phyloP scores from a whole-genome alignment of 805 yeast genomes.

The Monosporozyma siamensis region DNA sequence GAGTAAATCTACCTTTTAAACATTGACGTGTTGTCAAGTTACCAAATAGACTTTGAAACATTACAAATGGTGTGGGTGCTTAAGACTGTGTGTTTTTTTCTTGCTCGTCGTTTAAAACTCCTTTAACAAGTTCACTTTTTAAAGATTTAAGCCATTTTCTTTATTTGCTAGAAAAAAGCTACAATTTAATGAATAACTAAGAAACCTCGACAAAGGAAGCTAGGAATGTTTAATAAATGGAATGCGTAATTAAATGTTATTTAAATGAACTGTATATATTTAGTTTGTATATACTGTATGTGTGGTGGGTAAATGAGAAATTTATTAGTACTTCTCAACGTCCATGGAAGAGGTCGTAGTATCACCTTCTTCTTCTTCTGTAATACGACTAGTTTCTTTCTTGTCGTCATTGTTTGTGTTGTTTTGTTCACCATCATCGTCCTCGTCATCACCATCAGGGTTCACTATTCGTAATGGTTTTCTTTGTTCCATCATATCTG shows the following conservation, averaged over 20 bases:
- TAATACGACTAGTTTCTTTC: not conserved
- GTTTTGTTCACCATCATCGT: not conserved
- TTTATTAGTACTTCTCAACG: not conserved
- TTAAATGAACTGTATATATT: too few species aligned
- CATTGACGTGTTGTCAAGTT: not conserved
- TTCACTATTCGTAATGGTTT: slow-evolving; percentile 40
- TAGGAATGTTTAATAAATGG: too few species aligned
- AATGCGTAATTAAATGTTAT: too few species aligned
- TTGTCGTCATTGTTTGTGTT: not conserved
- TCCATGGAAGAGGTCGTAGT: not conserved
- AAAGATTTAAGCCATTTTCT: too few species aligned
- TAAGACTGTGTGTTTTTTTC: not conserved
- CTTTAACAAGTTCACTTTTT: too few species aligned
- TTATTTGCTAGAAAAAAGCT: too few species aligned
- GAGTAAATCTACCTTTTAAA: not conserved
- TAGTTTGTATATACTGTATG: too few species aligned
- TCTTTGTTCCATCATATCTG: slow-evolving; percentile 36
- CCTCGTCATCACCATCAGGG: slow-evolving; percentile 20
- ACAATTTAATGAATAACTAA: too few species aligned
- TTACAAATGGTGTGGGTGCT: not conserved
- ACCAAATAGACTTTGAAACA: not conserved
- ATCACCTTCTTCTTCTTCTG: not conserved
- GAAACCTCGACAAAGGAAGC: too few species aligned
- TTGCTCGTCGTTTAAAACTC: too few species aligned
- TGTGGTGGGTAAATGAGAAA: not conserved